phyloP scores from a whole-genome alignment of 1,139 yeast genomes.

The Insectozyma bohioensis region DNA sequence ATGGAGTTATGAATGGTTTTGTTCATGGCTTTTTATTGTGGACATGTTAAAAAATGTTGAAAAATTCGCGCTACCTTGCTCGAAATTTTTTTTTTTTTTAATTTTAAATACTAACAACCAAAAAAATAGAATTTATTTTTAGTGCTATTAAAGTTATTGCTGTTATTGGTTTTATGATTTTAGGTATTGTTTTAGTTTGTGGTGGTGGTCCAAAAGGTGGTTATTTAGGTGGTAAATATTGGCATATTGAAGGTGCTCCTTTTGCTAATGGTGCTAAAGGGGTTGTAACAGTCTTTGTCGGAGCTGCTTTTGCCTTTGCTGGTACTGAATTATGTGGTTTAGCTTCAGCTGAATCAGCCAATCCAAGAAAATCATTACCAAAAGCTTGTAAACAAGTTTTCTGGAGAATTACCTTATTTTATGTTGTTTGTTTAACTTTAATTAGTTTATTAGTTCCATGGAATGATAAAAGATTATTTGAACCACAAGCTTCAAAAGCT shows the following conservation, averaged over 20 bases:
- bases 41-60: too few species aligned
- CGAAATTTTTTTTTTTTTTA: too few species aligned
- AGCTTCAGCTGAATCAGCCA: conserved; percentile 42
- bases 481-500: conserved; percentile 37
- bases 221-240: conserved; percentile 56
- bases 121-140: conserved; percentile 65
- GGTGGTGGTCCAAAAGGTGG: conserved; percentile 59
- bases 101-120: too few species aligned
- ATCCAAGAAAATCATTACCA: conserved; percentile 44
- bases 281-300: conserved; percentile 43
- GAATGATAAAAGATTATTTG: conserved; percentile 29
- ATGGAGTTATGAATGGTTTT: too few species aligned
- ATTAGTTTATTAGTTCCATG: conserved; percentile 47
- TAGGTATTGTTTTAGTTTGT: conserved; percentile 67
- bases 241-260: conserved; percentile 60
- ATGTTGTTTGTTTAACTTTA: conserved; percentile 43
- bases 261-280: conserved; percentile 55
- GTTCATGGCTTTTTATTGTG: too few species aligned
- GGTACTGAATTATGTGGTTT: conserved; percentile 50
- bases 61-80: too few species aligned
- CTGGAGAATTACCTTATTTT: conserved; percentile 47
- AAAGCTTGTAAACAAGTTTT: conserved; percentile 48
- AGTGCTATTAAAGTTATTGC: conserved; percentile 63
- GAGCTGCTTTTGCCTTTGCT: conserved; percentile 49
- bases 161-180: conserved; percentile 63